These are phyloP conservation scores for Manihot esculenta DNA, from an alignment of 441 rosid genomes.

Conservation along the genomic window DNA sequence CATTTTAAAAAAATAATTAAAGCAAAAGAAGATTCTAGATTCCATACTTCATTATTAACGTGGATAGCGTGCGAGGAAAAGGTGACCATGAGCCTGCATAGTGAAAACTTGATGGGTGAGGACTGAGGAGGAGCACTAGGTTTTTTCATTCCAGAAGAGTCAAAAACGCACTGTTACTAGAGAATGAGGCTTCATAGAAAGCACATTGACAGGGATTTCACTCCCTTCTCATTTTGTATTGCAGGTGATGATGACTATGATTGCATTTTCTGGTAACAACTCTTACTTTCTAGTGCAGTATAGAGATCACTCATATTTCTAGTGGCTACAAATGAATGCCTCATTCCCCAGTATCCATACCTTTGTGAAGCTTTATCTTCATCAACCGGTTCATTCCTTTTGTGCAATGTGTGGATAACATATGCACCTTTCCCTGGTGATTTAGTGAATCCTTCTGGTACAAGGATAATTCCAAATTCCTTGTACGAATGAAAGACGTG, in stretches of 20 bases:
- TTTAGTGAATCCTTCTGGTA: background rate
- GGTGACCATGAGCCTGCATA: slow-evolving; percentile 1
- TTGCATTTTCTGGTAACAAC: background rate
- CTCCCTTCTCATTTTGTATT: background rate
- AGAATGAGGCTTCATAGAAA: background rate
- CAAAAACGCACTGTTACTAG: background rate
- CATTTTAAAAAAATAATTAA: background rate
- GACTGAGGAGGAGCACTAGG: slow-evolving; percentile 19
- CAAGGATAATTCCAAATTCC: background rate
- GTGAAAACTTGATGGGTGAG: slow-evolving; percentile 17
- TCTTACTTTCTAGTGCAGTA: no score
- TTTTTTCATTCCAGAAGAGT: background rate
- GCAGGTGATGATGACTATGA: background rate
- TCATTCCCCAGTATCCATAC: no score
- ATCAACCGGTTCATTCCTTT: no score
- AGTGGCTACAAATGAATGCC: no score
- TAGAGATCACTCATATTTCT: no score
- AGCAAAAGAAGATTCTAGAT: background rate
- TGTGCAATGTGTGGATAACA: no score
- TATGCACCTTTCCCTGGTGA: no score
- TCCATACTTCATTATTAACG: background rate
- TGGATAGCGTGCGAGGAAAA: background rate
- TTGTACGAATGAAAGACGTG: background rate
- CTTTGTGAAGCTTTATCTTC: no score
- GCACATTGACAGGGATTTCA: slow-evolving; percentile 10